Percentiles rank a stretch among this genome's conserved stretches.
phyloP scores from a whole-genome alignment of 306 rosid genomes.

The Potentilla sterilis region DNA sequence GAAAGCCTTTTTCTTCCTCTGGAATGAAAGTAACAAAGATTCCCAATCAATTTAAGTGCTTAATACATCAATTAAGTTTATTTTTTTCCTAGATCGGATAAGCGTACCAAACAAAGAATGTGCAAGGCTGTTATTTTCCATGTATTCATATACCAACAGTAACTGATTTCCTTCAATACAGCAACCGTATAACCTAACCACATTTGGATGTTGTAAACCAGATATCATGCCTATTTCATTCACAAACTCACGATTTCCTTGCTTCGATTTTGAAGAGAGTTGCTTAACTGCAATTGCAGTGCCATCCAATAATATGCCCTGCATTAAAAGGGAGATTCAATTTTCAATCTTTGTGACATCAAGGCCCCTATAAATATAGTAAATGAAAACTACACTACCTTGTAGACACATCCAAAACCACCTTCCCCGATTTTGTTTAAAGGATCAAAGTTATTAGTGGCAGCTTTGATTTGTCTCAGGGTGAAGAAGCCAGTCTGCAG shows the following conservation, averaged over 20 bases:
- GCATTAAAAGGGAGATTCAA: background rate
- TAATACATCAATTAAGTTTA: background rate
- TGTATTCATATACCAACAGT: constrained; percentile 56
- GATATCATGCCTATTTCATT: constrained; percentile 66
- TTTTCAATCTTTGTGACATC: background rate
- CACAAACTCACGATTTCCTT: constrained; percentile 60
- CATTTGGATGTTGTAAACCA: constrained; percentile 59
- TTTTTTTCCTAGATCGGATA: background rate
- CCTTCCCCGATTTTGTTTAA: constrained; percentile 64
- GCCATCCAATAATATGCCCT: constrained; percentile 54
- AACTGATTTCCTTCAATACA: constrained; percentile 54
- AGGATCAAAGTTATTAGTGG: constrained; percentile 54
- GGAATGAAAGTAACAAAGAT: background rate
- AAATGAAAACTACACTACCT: constrained; percentile 34
- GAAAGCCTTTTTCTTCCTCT: constrained; percentile 12
- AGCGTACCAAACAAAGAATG: constrained; percentile 55
- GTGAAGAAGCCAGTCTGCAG: constrained; percentile 20
- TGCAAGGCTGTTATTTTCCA: constrained; percentile 59
- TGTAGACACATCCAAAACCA: constrained; percentile 70
- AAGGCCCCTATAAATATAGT: background rate
- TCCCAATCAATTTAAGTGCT: background rate
- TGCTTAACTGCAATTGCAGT: constrained; percentile 58
- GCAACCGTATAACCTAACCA: constrained; percentile 60
- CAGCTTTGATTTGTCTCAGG: constrained; percentile 25
- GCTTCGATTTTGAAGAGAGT: constrained; percentile 54